A percentile compares a stretch with the other conserved stretches of the same genome.
These are phyloP conservation scores for Lenzites betulinus DNA, from an alignment of 768 basidiomycete genomes.

Conservation along the genomic window DNA sequence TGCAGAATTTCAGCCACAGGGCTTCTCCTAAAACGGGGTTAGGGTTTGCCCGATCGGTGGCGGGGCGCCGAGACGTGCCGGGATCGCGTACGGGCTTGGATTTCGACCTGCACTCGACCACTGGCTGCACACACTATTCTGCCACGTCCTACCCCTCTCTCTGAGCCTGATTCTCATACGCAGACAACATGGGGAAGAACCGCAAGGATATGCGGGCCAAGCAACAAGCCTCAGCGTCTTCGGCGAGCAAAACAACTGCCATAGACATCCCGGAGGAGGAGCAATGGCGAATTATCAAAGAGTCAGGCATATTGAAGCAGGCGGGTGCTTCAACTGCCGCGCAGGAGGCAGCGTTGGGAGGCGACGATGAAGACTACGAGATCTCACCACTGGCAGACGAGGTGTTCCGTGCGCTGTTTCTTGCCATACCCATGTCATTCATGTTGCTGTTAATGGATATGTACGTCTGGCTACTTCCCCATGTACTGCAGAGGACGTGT, in stretches of 20 bases:
- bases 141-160: neutral
- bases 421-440: slow-evolving; percentile 75
- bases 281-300: slow-evolving; percentile 73
- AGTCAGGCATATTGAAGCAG: slow-evolving; percentile 50
- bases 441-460: slow-evolving; percentile 83
- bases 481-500: too few species aligned
- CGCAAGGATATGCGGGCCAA: slow-evolving; percentile 18
- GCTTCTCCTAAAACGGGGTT: neutral
- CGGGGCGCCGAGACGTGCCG: neutral
- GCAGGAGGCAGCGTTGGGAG: neutral
- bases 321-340: neutral
- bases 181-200: slow-evolving; percentile 25
- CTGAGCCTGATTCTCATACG: too few species aligned
- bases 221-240: neutral
- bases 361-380: slow-evolving; percentile 36
- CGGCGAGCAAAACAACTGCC: neutral
- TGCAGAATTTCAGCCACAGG: neutral
- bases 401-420: slow-evolving; percentile 62
- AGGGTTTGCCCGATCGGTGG: neutral
- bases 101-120: neutral
- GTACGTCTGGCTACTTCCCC: slow-evolving; percentile 45
- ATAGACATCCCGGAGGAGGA: slow-evolving; percentile 69
- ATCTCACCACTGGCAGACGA: slow-evolving; percentile 58
- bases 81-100: neutral
- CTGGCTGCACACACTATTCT: neutral